Base-by-base conservation (phyloP, 1,284 basidiomycete species). In the Paramarasmius palmivorus region DNA sequence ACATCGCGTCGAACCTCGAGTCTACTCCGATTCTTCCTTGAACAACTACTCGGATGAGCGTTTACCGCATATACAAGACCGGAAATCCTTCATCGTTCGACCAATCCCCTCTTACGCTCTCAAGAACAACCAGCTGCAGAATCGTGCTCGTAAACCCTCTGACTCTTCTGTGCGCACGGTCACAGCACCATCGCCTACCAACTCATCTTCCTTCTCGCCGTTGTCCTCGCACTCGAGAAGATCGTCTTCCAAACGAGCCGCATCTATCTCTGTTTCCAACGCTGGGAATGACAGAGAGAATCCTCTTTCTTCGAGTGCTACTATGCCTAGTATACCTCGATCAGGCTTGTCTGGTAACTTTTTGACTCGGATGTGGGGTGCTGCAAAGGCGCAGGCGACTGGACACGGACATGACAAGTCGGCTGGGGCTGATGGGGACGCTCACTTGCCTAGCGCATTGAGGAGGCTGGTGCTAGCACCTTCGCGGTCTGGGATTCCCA, bases 361-460 rank as follows among this genome's bases (percentile, higher is more conserved):
- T 65, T 70, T 87, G 44, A 84, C 81, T 59, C 75, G 84, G 29
- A 84, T 87, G 82, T 86, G 84, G 79, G 83, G 77, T 44, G 78
- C 78, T 19, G 78, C 78, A 49, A 76, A 57, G 32, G 55, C 49
- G 36, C 57, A 59, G 54, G 53, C 54, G 38, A 45, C 47, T n/a
- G 49, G 52, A 32, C 54, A 56, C 6, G 49, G 52, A 32, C 54
- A 56, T 4, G 55, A 57, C 4, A 53, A 57, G 29, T 10, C 46
- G 25, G 32, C 19, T 23, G 10, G 37, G 35, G 41, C 39, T 12
- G 19, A 49, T 29, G 14, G 26, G 1, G 54, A 55, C 9, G 35
- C 37, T 22, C 54, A 51, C 37, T 29, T 49, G 7, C 22, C 46
- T 14, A 46, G 48, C 38, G 38, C 48, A 10, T 37, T 57, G n/a